Base-by-base conservation (phyloP, 345 rosid genomes). In the Pugionium cornutum region DNA sequence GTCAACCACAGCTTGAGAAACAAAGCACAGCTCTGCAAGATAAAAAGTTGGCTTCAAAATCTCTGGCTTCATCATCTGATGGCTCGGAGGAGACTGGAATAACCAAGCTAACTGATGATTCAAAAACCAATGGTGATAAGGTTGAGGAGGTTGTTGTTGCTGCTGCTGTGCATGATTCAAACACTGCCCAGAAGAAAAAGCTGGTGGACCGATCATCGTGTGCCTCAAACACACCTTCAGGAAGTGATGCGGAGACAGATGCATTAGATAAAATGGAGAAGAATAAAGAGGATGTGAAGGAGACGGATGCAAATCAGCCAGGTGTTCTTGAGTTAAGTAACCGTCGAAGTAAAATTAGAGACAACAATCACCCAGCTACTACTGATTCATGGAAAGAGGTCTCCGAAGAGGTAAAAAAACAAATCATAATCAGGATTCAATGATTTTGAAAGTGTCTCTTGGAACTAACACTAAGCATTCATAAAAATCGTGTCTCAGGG, bases 381-480 rank as follows among this genome's bases (percentile, higher is more conserved):
- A 77, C 61, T 34, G 98, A 92, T 69, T 82, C 89, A 4, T 87
- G 97, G 98, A 92, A 92, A 67, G 91, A 80, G 69, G 98, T 92
- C 59, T 92, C 98, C 31, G 83, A 89, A 77, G 96, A 39, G 98
- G 98, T 87, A 69, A 59, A 42, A 49, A 47, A 29, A 52, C 41
- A 37, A 18, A 18, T 18, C 18, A 18, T 18, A 41, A 48, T 4
- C 10, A 57, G 37, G 18, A 58, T 29, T 6, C 35, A 36, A 61
- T 11, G 54, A 53, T 44, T 54, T 42, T 35, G 53, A 2, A 61
- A n/a, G 29, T 45, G 0, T 51, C 25, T 3, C 0, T 42, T 26
- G 53, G 30, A 47, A 46, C 1, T 50, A 43, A 50, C 44, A 39
- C 53, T 36, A 44, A 28, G 7, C 28, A 25, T 53, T 25, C 56